A percentile compares a stretch with the other conserved stretches of the same genome.
Evolutionary conservation across 2,329 filamentous ascomycete species (phyloP).

Genomic region (Lecanosticta acicola): DNA sequence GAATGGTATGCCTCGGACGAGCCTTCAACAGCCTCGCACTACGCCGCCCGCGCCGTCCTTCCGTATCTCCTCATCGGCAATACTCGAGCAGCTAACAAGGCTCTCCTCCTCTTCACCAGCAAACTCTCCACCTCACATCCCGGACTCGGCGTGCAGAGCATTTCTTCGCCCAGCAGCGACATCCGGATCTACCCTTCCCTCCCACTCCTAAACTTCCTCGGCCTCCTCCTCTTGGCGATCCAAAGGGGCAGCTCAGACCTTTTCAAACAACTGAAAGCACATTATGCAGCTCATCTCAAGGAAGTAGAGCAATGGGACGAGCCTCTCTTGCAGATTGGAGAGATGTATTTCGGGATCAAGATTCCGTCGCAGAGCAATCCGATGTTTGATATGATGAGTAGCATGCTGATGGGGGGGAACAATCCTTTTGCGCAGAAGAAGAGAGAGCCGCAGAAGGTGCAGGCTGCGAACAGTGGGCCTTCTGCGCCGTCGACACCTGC

Average conservation of each 20-base stretch:
- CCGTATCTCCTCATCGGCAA: slow-evolving; percentile 90
- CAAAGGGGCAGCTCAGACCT: slow-evolving; percentile 73
- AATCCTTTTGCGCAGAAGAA: slow-evolving; percentile 46
- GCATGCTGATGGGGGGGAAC: slow-evolving; percentile 75
- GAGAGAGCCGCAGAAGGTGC: slow-evolving; percentile 44
- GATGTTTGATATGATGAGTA: slow-evolving; percentile 96
- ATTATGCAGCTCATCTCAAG: slow-evolving; percentile 73
- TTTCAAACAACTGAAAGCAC: slow-evolving; percentile 73
- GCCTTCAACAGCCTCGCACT: slow-evolving; percentile 78
- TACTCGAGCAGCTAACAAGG: slow-evolving; percentile 78
- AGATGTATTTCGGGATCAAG: slow-evolving; percentile 94
- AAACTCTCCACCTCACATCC: slow-evolving; percentile 56
- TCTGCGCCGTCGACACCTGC: slow-evolving; percentile 3
- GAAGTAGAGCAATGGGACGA: slow-evolving; percentile 69
- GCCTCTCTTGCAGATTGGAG: slow-evolving; percentile 76
- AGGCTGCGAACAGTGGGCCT: slow-evolving; percentile 25
- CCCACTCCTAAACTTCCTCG: slow-evolving; percentile 92
- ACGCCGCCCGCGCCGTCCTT: slow-evolving; percentile 78
- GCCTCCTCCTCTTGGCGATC: slow-evolving; percentile 73
- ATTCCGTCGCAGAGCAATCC: slow-evolving; percentile 86
- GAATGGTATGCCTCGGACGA: slow-evolving; percentile 89
- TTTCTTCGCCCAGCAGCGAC: slow-evolving; percentile 68
- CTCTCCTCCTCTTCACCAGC: slow-evolving; percentile 69
- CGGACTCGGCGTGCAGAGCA: slow-evolving; percentile 69
- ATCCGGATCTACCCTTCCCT: slow-evolving; percentile 77